A percentile compares a stretch with the other conserved stretches of the same genome.
Conservation (phyloP, 2,329 filamentous ascomycete genomes). For the Beauveria brongniartii region DNA sequence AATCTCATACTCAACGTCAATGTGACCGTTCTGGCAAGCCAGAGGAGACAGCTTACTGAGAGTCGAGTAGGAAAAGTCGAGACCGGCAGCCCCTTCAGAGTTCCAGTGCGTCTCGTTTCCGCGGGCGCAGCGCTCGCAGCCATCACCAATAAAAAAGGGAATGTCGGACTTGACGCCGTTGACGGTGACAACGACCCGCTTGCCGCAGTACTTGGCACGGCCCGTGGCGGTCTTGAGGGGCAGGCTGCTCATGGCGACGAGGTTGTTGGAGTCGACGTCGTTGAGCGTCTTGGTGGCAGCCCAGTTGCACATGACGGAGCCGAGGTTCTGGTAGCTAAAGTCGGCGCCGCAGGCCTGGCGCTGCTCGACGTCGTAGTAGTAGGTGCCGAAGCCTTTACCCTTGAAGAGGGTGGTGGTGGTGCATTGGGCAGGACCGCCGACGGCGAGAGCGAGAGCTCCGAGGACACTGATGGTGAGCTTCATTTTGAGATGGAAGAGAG, state of each 20-base stretch:
- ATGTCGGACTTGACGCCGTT: constrained; percentile 10
- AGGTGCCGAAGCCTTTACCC: constrained; percentile 8
- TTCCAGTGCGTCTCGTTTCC: constrained; percentile 11
- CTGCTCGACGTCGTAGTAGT: constrained; percentile 10
- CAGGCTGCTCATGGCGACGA: constrained; percentile 16
- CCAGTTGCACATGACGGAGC: constrained; percentile 9
- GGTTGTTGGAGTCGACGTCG: constrained; percentile 13
- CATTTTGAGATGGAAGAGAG: background rate
- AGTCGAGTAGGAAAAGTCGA: constrained; percentile 13
- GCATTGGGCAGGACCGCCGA: background rate
- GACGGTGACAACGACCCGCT: constrained; percentile 13
- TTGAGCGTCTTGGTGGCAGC: constrained; percentile 2
- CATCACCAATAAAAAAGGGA: constrained; percentile 14
- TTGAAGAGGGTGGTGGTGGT: background rate
- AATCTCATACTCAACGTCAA: constrained; percentile 14
- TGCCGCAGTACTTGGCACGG: constrained; percentile 15
- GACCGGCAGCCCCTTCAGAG: constrained; percentile 12
- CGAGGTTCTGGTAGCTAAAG: constrained; percentile 5
- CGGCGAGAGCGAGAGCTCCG: constrained; percentile 3
- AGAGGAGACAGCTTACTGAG: constrained; percentile 10
- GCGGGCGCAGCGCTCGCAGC: constrained; percentile 13
- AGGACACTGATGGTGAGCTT: background rate
- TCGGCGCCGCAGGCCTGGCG: background rate
- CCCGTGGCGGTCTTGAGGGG: constrained; percentile 9
- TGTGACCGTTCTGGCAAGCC: constrained; percentile 13